phyloP scores from a whole-genome alignment of 2,329 filamentous ascomycete species.

The Penicillium aurantiogriseum region DNA sequence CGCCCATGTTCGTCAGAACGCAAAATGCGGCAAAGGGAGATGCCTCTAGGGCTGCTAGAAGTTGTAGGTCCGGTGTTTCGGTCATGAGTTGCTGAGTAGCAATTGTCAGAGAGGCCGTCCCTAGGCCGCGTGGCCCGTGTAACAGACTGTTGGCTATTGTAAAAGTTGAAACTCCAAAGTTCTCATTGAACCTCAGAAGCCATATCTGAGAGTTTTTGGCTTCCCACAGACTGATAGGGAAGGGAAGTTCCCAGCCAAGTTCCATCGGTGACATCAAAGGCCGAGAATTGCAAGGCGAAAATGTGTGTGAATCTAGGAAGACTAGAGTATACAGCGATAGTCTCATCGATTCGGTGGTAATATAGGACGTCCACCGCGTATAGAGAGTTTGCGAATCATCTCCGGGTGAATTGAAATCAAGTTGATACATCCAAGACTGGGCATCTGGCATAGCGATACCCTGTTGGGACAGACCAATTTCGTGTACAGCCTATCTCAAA shows the following conservation, averaged over 20 bases:
- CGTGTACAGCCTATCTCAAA: slow-evolving; percentile 21
- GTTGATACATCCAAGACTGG: slow-evolving; percentile 11
- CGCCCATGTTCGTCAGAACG: too few relatives aligned
- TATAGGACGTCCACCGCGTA: slow-evolving; percentile 26
- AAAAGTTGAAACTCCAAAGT: slow-evolving; percentile 4
- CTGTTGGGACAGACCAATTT: slow-evolving; percentile 29
- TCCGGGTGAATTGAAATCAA: background rate
- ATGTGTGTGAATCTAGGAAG: slow-evolving; percentile 31
- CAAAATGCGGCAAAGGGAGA: too few relatives aligned
- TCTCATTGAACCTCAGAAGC: slow-evolving; percentile 22
- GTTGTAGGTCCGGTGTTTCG: too few relatives aligned
- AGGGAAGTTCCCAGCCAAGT: slow-evolving; percentile 37
- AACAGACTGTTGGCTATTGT: slow-evolving; percentile 9
- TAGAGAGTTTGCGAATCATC: slow-evolving; percentile 20
- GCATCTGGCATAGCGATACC: slow-evolving; percentile 22
- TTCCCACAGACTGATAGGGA: slow-evolving; percentile 18
- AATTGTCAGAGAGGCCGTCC: slow-evolving; percentile 6
- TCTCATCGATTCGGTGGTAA: slow-evolving; percentile 34
- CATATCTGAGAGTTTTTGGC: slow-evolving; percentile 22
- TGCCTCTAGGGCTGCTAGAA: too few relatives aligned
- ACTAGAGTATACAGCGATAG: slow-evolving; percentile 31
- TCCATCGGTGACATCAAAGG: slow-evolving; percentile 33
- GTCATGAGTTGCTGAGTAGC: too few relatives aligned
- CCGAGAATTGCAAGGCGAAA: slow-evolving; percentile 32
- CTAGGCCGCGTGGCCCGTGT: slow-evolving; percentile 16